Conservation (phyloP, 768 basidiomycete genomes). For the Candolleomyces aberdarensis region DNA sequence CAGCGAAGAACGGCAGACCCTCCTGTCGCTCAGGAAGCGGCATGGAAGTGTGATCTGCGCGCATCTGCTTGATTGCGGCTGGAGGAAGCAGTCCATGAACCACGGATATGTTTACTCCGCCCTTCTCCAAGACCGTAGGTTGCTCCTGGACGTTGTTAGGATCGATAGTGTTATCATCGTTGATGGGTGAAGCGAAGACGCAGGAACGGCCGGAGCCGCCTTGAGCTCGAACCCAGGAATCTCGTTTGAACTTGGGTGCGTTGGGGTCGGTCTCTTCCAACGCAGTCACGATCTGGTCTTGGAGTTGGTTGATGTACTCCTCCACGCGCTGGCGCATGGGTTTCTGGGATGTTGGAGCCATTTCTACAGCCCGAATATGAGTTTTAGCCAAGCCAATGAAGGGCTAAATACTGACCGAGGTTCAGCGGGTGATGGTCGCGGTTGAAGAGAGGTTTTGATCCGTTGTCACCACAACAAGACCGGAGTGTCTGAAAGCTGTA, state of each 20-base stretch:
- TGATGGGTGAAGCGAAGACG: constrained; percentile 60
- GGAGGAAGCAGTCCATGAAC: constrained; percentile 89
- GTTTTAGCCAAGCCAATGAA: too few species aligned
- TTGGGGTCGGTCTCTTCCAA: constrained; percentile 78
- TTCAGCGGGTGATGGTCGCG: too few species aligned
- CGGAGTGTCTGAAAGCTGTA: too few species aligned
- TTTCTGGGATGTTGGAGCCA: constrained; percentile 16
- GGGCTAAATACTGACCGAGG: too few species aligned
- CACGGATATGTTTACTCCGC: constrained; percentile 91
- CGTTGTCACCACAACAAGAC: too few species aligned
- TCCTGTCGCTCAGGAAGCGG: constrained; percentile 58
- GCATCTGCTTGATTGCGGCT: constrained; percentile 90
- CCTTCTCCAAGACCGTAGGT: constrained; percentile 80
- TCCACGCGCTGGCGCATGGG: constrained; percentile 80
- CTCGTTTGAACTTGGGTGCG: constrained; percentile 72
- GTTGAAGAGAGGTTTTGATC: too few species aligned
- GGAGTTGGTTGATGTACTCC: constrained; percentile 70
- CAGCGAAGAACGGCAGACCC: constrained; percentile 88
- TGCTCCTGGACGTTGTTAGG: constrained; percentile 7
- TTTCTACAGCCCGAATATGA: neutral
- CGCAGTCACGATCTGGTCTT: constrained; percentile 71
- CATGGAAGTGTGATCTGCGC: constrained; percentile 81
- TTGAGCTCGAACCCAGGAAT: constrained; percentile 70
- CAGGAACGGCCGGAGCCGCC: constrained; percentile 81
- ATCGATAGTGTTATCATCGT: constrained; percentile 24